Evolutionary conservation across 1,284 basidiomycete species (phyloP).

Genomic region (Austroboletus niveus): DNA sequence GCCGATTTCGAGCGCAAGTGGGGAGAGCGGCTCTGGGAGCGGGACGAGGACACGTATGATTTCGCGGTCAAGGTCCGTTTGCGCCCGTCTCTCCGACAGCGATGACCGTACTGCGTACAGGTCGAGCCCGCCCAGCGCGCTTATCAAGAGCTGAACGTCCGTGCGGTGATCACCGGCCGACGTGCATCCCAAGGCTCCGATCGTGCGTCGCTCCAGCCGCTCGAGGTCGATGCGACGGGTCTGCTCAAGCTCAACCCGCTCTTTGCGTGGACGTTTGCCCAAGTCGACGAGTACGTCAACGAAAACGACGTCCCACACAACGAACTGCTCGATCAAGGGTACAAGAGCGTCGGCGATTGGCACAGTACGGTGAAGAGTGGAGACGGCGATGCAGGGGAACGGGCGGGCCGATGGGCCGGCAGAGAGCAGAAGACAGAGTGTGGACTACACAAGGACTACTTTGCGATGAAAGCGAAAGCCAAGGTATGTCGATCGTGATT

Average conservation of each 20-base stretch:
- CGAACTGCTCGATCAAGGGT: slow-evolving; percentile 85
- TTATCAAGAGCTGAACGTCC: slow-evolving; percentile 79
- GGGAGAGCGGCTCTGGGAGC: slow-evolving; percentile 87
- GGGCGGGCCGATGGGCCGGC: slow-evolving; percentile 90
- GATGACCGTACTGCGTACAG: slow-evolving; percentile 36
- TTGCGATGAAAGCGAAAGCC: slow-evolving; percentile 59
- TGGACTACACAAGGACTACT: slow-evolving; percentile 90
- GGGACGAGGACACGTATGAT: slow-evolving; percentile 87
- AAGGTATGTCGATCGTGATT: slow-evolving; percentile 22
- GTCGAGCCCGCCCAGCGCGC: slow-evolving; percentile 92
- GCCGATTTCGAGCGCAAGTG: slow-evolving; percentile 81
- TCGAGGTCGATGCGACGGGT: slow-evolving; percentile 92
- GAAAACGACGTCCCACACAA: slow-evolving; percentile 88
- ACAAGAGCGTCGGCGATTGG: slow-evolving; percentile 96
- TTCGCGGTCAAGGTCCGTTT: slow-evolving; percentile 82
- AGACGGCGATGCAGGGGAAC: slow-evolving; percentile 75
- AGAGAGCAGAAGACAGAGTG: slow-evolving; percentile 91
- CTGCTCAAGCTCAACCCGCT: slow-evolving; percentile 95
- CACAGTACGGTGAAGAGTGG: slow-evolving; percentile 77
- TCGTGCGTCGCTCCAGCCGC: slow-evolving; percentile 76
- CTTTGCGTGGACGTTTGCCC: slow-evolving; percentile 84
- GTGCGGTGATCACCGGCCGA: slow-evolving; percentile 92
- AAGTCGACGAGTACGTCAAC: slow-evolving; percentile 87
- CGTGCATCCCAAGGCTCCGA: slow-evolving; percentile 91
- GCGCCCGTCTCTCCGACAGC: neutral